Percentiles rank a stretch among this genome's conserved stretches.
Conservation (phyloP, 2,329 filamentous ascomycete genomes). For the Leptographium lundbergii region DNA sequence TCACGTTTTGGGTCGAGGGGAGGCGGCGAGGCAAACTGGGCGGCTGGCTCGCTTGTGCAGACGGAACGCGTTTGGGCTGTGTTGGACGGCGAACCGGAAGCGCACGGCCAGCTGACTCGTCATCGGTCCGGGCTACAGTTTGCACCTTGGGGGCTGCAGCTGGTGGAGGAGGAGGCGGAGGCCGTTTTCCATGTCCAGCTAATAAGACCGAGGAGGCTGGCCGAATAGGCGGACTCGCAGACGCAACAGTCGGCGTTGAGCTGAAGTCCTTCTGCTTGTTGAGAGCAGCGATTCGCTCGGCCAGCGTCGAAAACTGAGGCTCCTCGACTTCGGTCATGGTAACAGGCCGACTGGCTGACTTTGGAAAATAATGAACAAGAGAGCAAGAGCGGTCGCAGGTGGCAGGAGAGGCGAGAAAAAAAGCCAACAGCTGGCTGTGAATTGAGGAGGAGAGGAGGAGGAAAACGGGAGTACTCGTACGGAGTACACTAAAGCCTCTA, state of each 20-base stretch:
- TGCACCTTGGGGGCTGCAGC: constrained; percentile 10
- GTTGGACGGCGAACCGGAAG: constrained; percentile 16
- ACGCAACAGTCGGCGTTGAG: background rate
- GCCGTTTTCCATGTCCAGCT: background rate
- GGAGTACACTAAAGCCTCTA: too few relatives aligned
- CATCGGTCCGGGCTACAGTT: background rate
- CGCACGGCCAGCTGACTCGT: constrained; percentile 6
- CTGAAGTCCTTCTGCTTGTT: constrained; percentile 48
- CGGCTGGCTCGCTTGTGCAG: constrained; percentile 22
- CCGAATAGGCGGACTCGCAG: background rate
- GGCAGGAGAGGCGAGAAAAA: background rate
- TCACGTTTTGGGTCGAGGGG: constrained; percentile 29
- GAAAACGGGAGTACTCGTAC: background rate
- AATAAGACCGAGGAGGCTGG: background rate
- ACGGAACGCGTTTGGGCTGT: constrained; percentile 16
- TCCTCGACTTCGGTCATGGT: constrained; percentile 49
- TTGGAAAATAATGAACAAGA: background rate
- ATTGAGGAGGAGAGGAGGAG: background rate
- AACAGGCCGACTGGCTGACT: background rate
- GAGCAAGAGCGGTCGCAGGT: background rate
- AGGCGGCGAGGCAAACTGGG: constrained; percentile 40
- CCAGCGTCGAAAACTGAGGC: constrained; percentile 46
- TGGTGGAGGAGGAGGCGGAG: constrained; percentile 3
- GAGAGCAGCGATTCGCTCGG: constrained; percentile 51
- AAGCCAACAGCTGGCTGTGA: too few relatives aligned